A percentile compares a stretch with the other conserved stretches of the same genome.
Conservation (phyloP, 108 stramenopile species). For the Cyclotella distinguenda region DNA sequence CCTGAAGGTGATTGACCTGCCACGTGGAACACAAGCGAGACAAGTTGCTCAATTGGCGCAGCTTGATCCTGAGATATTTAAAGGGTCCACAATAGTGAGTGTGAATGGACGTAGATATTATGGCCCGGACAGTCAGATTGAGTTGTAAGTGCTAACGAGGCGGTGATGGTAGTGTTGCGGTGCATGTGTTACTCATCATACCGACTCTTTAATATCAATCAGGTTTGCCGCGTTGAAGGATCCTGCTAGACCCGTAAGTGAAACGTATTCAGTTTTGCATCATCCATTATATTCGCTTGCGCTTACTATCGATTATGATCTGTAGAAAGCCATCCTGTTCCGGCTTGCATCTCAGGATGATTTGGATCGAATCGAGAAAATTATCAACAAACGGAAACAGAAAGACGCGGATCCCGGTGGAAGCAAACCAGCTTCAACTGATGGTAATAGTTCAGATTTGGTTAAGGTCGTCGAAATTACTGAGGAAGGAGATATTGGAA, state of each 20-base stretch:
- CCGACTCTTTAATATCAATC: background rate
- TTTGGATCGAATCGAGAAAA: slow-evolving; percentile 57
- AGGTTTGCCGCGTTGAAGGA: slow-evolving; percentile 77
- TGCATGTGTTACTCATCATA: background rate
- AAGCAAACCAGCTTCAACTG: slow-evolving; percentile 4
- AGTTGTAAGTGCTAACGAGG: slow-evolving; percentile 21
- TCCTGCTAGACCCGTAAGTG: slow-evolving; percentile 63
- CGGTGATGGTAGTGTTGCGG: background rate
- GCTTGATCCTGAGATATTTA: slow-evolving; percentile 82
- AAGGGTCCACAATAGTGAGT: slow-evolving; percentile 79
- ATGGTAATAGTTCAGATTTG: slow-evolving; percentile 15
- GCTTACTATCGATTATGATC: too few species aligned
- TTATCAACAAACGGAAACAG: slow-evolving; percentile 35
- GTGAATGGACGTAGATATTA: slow-evolving; percentile 83
- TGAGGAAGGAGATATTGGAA: slow-evolving; percentile 63
- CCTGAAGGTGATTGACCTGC: slow-evolving; percentile 90
- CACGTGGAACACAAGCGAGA: slow-evolving; percentile 84
- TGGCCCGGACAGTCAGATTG: slow-evolving; percentile 54
- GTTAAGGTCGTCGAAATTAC: slow-evolving; percentile 50
- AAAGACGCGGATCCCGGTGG: background rate
- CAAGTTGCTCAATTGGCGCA: slow-evolving; percentile 72
- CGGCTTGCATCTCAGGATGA: slow-evolving; percentile 70
- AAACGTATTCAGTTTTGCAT: background rate
- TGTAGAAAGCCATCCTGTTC: slow-evolving; percentile 81
- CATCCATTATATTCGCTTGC: too few species aligned